phyloP scores from a whole-genome alignment of 176 grass and related monocot species.

The Zea luxurians region DNA sequence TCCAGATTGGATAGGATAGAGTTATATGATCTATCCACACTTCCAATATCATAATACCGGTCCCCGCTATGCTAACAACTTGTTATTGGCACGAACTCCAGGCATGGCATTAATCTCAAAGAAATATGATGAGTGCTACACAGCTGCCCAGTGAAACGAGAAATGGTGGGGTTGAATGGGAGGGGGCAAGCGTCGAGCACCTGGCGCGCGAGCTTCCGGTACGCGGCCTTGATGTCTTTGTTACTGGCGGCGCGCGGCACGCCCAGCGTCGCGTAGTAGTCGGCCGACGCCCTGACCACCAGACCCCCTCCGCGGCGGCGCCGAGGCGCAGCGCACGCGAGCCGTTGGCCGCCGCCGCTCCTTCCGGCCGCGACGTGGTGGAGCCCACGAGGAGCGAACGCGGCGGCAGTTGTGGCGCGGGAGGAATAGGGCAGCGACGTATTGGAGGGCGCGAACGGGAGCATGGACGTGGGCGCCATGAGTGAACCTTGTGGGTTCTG shows the following conservation, averaged over 20 bases:
- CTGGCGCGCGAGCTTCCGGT: slow-evolving; percentile 93
- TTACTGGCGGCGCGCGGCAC: slow-evolving; percentile 67
- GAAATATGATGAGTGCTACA: background rate
- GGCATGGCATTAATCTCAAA: background rate
- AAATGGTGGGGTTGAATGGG: background rate
- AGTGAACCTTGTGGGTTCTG: slow-evolving; percentile 23
- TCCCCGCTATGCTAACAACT: background rate
- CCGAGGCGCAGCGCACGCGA: slow-evolving; percentile 43
- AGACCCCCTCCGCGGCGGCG: slow-evolving; percentile 29
- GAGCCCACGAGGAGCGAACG: slow-evolving; percentile 30
- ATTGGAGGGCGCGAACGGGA: slow-evolving; percentile 55
- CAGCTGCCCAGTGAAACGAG: background rate
- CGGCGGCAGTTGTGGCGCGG: slow-evolving; percentile 15
- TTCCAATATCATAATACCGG: background rate
- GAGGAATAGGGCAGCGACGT: slow-evolving; percentile 22
- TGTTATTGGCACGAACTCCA: background rate
- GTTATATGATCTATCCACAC: background rate
- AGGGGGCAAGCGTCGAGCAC: slow-evolving; percentile 48
- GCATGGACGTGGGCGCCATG: slow-evolving; percentile 79
- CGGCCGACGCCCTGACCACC: slow-evolving; percentile 61
- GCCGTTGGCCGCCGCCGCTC: slow-evolving; percentile 32
- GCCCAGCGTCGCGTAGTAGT: slow-evolving; percentile 91
- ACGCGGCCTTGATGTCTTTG: slow-evolving; percentile 95
- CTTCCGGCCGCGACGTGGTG: slow-evolving; percentile 28
- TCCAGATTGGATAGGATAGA: background rate